Evolutionary conservation across 2,329 filamentous ascomycete species (phyloP).

Genomic region (Paracoccidioides brasiliensis): DNA sequence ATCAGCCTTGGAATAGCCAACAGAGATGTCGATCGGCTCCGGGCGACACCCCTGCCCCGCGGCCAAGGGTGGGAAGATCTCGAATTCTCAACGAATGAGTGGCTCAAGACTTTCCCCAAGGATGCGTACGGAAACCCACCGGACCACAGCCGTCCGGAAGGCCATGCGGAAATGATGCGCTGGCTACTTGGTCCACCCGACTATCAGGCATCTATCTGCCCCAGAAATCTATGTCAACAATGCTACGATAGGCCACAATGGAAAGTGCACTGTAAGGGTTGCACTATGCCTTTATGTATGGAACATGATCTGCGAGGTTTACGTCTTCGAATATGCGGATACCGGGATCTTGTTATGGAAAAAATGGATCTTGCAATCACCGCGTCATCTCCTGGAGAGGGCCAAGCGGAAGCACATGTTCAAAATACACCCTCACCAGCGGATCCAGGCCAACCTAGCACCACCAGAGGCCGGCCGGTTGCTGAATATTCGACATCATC

Average conservation of each 20-base stretch:
- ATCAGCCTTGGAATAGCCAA: constrained; percentile 44
- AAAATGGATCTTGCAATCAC: constrained; percentile 28
- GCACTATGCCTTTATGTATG: constrained; percentile 45
- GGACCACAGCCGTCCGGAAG: constrained; percentile 28
- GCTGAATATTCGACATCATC: neutral
- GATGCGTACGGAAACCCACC: constrained; percentile 30
- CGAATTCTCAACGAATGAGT: constrained; percentile 35
- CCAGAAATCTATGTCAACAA: constrained; percentile 44
- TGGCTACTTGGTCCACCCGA: constrained; percentile 37
- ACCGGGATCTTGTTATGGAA: constrained; percentile 41
- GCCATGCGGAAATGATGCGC: constrained; percentile 31
- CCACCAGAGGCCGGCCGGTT: constrained; percentile 7
- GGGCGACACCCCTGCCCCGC: constrained; percentile 44
- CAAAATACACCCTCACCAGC: neutral
- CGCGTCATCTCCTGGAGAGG: constrained; percentile 3
- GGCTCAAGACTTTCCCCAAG: constrained; percentile 28
- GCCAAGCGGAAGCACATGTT: neutral
- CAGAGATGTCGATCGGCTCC: constrained; percentile 42
- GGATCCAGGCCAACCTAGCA: neutral
- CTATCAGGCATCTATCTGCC: constrained; percentile 36
- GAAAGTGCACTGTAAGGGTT: constrained; percentile 47
- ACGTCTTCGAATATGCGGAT: constrained; percentile 45
- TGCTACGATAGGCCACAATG: constrained; percentile 46
- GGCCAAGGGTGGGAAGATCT: constrained; percentile 43
- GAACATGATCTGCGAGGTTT: constrained; percentile 46